These are phyloP conservation scores for Musa troglodytarum DNA, from an alignment of 176 grass and related monocot genomes.

Conservation along the genomic window DNA sequence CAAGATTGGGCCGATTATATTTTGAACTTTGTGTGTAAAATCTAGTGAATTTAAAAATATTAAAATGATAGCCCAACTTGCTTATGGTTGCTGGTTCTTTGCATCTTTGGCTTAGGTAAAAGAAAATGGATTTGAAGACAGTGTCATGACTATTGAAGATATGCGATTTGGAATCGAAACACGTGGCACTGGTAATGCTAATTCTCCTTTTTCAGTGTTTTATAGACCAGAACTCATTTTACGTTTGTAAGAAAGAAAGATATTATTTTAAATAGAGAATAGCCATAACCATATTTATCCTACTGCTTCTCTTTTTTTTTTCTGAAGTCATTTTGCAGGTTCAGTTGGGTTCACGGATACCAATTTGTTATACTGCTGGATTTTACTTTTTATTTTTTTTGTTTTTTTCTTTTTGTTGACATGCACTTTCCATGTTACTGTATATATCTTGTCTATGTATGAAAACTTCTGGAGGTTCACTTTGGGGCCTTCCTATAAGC, in stretches of 20 bases:
- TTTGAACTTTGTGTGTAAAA: conserved; percentile 69
- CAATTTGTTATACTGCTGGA: too few relatives aligned
- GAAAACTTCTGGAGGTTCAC: too few relatives aligned
- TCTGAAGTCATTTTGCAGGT: too few relatives aligned
- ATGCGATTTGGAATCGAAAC: conserved; percentile 91
- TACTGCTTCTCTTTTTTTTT: too few relatives aligned
- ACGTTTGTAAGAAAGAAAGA: not conserved
- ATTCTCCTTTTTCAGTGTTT: not conserved
- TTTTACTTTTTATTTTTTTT: too few relatives aligned
- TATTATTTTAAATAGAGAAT: not conserved
- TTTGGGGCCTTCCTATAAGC: too few relatives aligned
- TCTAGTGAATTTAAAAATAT: not conserved
- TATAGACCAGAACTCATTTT: not conserved
- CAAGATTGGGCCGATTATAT: conserved; percentile 95
- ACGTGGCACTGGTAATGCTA: conserved; percentile 62
- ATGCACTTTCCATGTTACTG: too few relatives aligned
- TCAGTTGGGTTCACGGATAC: too few relatives aligned
- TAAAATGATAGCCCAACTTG: not conserved
- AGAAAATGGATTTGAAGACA: conserved; percentile 78
- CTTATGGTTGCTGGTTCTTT: not conserved
- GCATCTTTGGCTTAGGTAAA: conserved; percentile 40
- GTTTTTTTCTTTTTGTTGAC: too few relatives aligned
- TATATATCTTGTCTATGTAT: too few relatives aligned
- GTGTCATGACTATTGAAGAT: conserved; percentile 81
- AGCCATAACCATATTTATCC: not conserved